Evolutionary conservation across 2,329 filamentous ascomycete genomes (phyloP).

Genomic region (Graphilbum fragrans): DNA sequence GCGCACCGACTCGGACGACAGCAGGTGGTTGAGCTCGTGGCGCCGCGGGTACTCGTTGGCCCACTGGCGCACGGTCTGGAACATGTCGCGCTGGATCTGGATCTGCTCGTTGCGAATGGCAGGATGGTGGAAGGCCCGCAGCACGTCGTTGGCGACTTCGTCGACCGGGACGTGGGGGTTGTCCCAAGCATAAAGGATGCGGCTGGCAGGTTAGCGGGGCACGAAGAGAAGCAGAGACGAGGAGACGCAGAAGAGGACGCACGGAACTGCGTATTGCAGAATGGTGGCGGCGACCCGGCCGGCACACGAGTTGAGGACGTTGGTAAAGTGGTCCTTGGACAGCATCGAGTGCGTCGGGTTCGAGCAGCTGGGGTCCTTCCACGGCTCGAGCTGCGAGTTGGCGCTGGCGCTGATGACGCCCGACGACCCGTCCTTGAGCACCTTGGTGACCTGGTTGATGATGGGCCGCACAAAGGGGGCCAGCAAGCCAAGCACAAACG

Average conservation of each 20-base stretch:
- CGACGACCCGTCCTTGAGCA: conserved; percentile 75
- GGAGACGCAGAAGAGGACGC: conserved; percentile 18
- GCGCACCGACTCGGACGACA: conserved; percentile 74
- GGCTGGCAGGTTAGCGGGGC: conserved; percentile 25
- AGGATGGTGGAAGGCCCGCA: conserved; percentile 83
- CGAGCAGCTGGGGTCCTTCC: conserved; percentile 62
- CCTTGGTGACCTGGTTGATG: conserved; percentile 74
- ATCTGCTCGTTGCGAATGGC: conserved; percentile 61
- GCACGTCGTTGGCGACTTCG: conserved; percentile 70
- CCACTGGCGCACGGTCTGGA: conserved; percentile 73
- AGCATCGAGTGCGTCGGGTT: conserved; percentile 76
- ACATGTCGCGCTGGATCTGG: conserved; percentile 84
- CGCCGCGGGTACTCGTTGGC: conserved; percentile 56
- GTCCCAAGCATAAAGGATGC: conserved; percentile 87
- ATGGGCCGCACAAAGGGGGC: conserved; percentile 88
- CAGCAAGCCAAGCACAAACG: conserved; percentile 83
- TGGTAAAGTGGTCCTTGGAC: conserved; percentile 76
- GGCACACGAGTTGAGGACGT: conserved; percentile 65
- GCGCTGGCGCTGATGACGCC: conserved; percentile 56
- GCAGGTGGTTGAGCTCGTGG: conserved; percentile 56
- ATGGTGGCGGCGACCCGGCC: conserved; percentile 63
- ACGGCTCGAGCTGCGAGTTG: conserved; percentile 66
- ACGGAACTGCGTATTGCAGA: conserved; percentile 76
- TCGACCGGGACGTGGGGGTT: conserved; percentile 72
- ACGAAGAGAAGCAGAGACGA: neutral